Evolutionary conservation across 495 filamentous ascomycete genomes (phyloP), one percentile per base, ranked within the genome.

Genomic region (Penicillium waksmanii): DNA sequence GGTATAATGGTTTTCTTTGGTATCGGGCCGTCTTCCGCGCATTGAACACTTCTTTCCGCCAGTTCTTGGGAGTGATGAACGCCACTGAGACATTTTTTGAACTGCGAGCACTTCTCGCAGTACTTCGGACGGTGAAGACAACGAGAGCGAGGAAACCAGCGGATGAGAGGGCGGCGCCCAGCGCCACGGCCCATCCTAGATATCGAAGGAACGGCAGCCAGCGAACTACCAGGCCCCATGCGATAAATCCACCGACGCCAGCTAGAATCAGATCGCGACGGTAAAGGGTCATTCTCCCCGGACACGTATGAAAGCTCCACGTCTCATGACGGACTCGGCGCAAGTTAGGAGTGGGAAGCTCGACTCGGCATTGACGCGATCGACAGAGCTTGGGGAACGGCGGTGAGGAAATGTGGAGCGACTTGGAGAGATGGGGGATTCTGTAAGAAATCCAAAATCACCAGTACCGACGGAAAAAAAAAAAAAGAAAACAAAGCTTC

Each of bases 151-250:
- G 60, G 33, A 82, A 77, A 18, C 75, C 63, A 53, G 84, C 57
- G 5, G 84, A 77, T 31, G 85, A 74, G 55, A 89, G 55, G 47
- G 87, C 59, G 55, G 80, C 73, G 61, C 93, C 93, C 55, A 83
- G 76, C 56, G 86, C 73, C 70, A 96, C 89, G 52, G 92, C 91
- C 68, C 92, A 89, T 65, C 87, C 90, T 25, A 88, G 80, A 80
- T 87, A 96, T 69, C 92, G 89, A 42, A 96, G 80, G 36, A 84
- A 65, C 10, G 93, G 92, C 66, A 89, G 76, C 88, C 90, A 95
- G 75, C 87, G 84, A 59, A 91, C 85, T 34, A 86, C 82, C 69
- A 90, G 86, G 19, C 89, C 91, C 93, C 93, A 97, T 62, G 91
- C 84, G 64, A 97, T 81, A 72, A 96, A 96, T 62, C 73, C 82